Base-by-base conservation (phyloP, 116 monocot species). In the Trichopus zeylanicus region DNA sequence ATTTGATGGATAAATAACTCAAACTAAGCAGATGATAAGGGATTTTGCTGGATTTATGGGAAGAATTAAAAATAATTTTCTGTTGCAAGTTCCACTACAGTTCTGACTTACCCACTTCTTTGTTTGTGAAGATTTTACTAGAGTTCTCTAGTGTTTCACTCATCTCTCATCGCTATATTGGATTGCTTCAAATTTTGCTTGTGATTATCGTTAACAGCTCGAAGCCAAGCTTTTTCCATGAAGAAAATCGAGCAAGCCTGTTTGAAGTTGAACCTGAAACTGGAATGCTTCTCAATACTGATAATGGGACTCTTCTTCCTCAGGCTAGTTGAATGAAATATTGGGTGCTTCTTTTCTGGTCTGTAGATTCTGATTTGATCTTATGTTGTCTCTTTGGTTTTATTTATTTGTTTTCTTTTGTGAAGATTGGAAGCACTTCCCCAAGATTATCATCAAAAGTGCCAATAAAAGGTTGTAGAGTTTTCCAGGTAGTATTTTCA, bases 261-360 rank as follows among this genome's bases (percentile, higher is more conserved):
- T 89, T 89, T 81, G 81, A 94, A 80, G 89, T 94, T 69, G 94
- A 94, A 53, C 81, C 94, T 64, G 86, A 89, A 73, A 73, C 94
- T 61, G 94, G 86, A n/a, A 89, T 85, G 83, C 76, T 89, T 46
- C 73, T 86, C 59, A 89, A 94, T 72, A 90, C 89, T 67, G 89
- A 94, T 39, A 74, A 83, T 69, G 83, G 88, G 23, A 69, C 54
- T 55, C 71, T 73, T 59, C 67, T 88, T 78, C 82, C 90, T 67
- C 94, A 81, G 86, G 94, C 67, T 62, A 73, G 75, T 76, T 35
- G 48, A 58, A 66, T 30, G 38, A 42, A 32, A 52, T 56, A 49
- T 27, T 27, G 9, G 29, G 18, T 60, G 23, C 26, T 67, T 69
- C 24, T 38, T 25, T 25, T 33, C 46, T 48, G 33, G 5, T 29